phyloP scores from a whole-genome alignment of 495 filamentous ascomycete genomes.

The Penicillium cataractarum region DNA sequence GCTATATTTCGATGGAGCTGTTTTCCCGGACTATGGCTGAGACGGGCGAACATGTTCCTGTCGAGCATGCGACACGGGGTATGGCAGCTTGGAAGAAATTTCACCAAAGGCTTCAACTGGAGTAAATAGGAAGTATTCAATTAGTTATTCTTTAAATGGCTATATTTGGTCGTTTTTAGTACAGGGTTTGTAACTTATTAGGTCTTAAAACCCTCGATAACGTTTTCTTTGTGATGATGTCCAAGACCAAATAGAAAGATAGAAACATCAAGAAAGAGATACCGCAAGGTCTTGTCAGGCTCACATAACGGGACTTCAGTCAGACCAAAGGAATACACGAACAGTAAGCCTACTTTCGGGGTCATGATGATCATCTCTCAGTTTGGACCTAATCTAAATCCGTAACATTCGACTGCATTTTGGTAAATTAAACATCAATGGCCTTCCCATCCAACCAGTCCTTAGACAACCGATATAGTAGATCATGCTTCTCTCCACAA shows the following conservation, averaged over 20 bases:
- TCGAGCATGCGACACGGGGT: conserved; percentile 62
- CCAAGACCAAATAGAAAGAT: too few species aligned
- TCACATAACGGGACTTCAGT: too few species aligned
- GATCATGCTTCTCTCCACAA: conserved; percentile 49
- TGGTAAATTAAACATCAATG: conserved; percentile 31
- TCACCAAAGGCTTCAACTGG: conserved; percentile 11
- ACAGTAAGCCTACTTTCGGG: too few species aligned
- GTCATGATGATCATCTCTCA: background rate
- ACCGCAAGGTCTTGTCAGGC: too few species aligned
- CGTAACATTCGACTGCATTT: too few species aligned
- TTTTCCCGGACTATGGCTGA: conserved; percentile 64
- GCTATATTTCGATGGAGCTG: conserved; percentile 72
- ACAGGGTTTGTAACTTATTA: too few species aligned
- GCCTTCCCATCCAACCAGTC: conserved; percentile 51
- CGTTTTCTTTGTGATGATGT: too few species aligned
- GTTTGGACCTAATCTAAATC: background rate
- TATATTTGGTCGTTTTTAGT: too few species aligned
- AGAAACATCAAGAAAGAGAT: too few species aligned
- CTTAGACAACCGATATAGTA: conserved; percentile 48
- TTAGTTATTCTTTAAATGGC: too few species aligned
- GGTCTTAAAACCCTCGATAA: too few species aligned
- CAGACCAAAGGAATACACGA: too few species aligned
- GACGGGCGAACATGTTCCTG: conserved; percentile 52
- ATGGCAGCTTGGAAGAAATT: conserved; percentile 58
- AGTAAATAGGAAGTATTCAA: background rate